Conservation (phyloP, 495 filamentous ascomycete genomes). For the Penicillium odoratum region DNA sequence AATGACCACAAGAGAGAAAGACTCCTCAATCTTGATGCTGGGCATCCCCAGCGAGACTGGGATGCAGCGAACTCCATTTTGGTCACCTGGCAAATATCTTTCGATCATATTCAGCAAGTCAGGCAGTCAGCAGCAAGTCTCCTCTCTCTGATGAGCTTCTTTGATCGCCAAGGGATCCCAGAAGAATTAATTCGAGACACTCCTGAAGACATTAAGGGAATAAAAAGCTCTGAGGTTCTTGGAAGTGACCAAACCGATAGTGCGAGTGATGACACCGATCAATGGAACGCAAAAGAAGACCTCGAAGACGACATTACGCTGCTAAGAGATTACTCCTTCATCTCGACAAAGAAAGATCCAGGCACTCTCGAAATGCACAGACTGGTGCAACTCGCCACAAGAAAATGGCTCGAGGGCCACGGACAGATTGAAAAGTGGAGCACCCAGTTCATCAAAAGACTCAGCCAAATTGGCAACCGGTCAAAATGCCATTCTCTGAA, state of each 20-base stretch:
- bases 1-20: not conserved
- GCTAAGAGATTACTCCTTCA: constrained; percentile 42
- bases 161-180: constrained; percentile 15
- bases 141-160: constrained; percentile 21
- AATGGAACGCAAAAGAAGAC: no score
- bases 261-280: no score
- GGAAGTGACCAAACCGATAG: no score
- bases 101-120: constrained; percentile 23
- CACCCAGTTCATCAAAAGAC: constrained; percentile 28
- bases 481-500: no score
- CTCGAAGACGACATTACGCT: constrained; percentile 42
- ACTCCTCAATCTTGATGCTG: not conserved
- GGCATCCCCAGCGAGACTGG: constrained; percentile 17
- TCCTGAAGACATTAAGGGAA: no score
- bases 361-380: constrained; percentile 21
- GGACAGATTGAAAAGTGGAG: constrained; percentile 32
- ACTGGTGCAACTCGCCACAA: constrained; percentile 24
- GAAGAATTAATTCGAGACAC: not conserved
- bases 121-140: constrained; percentile 23
- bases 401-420: constrained; percentile 25
- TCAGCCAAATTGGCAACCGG: no score
- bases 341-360: constrained; percentile 21
- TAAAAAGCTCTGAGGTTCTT: no score
- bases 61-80: constrained; percentile 23
- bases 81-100: constrained; percentile 35